phyloP scores from a whole-genome alignment of 192 early-diverging fungal genomes.

The Obelidium mucronatum region DNA sequence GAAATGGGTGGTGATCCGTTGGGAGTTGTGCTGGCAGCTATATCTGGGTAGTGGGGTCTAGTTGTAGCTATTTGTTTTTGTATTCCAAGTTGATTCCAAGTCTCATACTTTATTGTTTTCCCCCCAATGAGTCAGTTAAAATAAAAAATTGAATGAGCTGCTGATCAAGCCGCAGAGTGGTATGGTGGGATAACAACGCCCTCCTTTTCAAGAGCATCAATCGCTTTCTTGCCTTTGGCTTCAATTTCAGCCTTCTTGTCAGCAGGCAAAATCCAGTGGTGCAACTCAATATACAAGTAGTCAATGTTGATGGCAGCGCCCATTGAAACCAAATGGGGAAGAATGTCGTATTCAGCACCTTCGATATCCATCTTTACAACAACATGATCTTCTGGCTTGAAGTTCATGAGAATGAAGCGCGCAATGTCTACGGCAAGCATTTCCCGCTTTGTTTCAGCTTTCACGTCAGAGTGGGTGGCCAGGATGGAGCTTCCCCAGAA shows the following conservation, averaged over 20 bases:
- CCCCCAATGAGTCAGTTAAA: too few relatives aligned
- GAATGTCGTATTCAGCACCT: slow-evolving; percentile 31
- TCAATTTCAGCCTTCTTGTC: too few relatives aligned
- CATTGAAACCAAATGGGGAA: slow-evolving; percentile 17
- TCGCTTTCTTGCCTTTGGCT: neutral
- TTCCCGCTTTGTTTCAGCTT: neutral
- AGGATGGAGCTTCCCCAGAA: neutral
- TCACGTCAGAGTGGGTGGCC: neutral
- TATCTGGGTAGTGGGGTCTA: too few relatives aligned
- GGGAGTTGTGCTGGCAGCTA: slow-evolving; percentile 33
- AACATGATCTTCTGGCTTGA: slow-evolving; percentile 4
- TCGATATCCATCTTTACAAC: slow-evolving; percentile 39
- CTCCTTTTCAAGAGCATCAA: too few relatives aligned
- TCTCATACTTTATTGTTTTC: too few relatives aligned
- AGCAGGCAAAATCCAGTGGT: neutral
- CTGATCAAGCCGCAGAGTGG: too few relatives aligned
- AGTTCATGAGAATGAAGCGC: slow-evolving; percentile 2
- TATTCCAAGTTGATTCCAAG: too few relatives aligned
- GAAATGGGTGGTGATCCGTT: slow-evolving; percentile 49
- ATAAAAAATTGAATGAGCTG: too few relatives aligned
- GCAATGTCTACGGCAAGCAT: slow-evolving; percentile 20
- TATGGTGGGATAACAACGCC: too few relatives aligned
- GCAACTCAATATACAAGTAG: slow-evolving; percentile 16
- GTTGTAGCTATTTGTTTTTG: too few relatives aligned
- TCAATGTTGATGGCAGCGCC: slow-evolving; percentile 26